Conservation (phyloP, 306 rosid genomes). For the Cotoneaster glaucophyllus region DNA sequence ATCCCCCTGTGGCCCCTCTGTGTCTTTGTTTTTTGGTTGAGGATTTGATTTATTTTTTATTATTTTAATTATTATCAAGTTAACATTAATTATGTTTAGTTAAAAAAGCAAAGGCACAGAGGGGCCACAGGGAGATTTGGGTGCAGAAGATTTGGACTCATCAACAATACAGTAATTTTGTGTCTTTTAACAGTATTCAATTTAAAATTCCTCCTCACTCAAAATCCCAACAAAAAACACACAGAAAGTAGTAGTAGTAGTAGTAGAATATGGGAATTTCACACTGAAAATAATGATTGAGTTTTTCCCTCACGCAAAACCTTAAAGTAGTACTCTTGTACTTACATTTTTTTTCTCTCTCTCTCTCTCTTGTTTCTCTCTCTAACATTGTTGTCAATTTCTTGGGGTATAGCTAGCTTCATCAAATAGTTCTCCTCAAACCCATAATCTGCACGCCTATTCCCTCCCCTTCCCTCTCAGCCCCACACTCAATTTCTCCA, state of each 20-base stretch:
- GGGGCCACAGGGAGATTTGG: too few species aligned
- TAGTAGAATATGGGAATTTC: neutral
- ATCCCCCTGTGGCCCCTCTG: too few species aligned
- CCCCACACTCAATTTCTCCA: neutral
- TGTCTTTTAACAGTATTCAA: neutral
- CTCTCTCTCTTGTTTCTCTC: slow-evolving; percentile 14
- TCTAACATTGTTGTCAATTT: slow-evolving; percentile 37
- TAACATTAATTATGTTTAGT: too few species aligned
- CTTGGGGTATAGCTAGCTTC: slow-evolving; percentile 19
- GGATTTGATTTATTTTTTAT: too few species aligned
- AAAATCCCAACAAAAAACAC: neutral
- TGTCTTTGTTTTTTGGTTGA: too few species aligned
- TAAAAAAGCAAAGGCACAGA: too few species aligned
- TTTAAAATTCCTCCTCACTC: neutral
- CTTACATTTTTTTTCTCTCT: slow-evolving; percentile 3
- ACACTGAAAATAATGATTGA: slow-evolving; percentile 37
- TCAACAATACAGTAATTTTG: too few species aligned
- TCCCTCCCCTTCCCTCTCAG: neutral
- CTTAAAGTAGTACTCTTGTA: slow-evolving; percentile 42
- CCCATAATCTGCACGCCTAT: slow-evolving; percentile 45
- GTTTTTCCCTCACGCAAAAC: slow-evolving; percentile 42
- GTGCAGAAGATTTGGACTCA: too few species aligned
- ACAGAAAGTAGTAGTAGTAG: neutral
- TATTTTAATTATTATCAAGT: too few species aligned
- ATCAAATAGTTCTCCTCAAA: slow-evolving; percentile 56